Conservation (phyloP, 441 rosid genomes). For the Pelargonium cotyledonis region DNA sequence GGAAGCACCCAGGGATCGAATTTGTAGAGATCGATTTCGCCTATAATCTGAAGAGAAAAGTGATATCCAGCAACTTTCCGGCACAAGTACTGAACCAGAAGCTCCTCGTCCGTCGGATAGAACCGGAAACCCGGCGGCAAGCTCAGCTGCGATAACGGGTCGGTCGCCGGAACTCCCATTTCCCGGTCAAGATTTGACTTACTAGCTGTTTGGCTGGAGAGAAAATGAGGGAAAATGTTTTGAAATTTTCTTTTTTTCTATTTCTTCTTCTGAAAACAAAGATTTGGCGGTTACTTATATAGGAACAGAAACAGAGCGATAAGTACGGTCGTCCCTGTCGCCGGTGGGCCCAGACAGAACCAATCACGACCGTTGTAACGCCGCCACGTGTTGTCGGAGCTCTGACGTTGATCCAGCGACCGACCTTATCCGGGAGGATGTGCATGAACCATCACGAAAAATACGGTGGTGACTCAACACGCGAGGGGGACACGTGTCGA, state of each 20-base stretch:
- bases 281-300: slow-evolving; percentile 19
- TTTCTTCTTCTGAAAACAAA: not conserved
- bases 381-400: slow-evolving; percentile 47
- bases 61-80: slow-evolving; percentile 71
- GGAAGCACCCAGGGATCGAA: slow-evolving; percentile 87
- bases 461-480: slow-evolving; percentile 24
- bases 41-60: slow-evolving; percentile 63
- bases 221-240: not conserved
- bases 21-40: slow-evolving; percentile 85
- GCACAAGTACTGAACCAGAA: slow-evolving; percentile 76
- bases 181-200: no score
- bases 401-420: no score
- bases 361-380: not conserved
- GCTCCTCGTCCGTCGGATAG: slow-evolving; percentile 94
- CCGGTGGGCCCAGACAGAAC: not conserved
- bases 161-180: slow-evolving; percentile 64
- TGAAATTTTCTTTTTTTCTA: not conserved
- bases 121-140: slow-evolving; percentile 97
- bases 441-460: not conserved
- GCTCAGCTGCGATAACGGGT: slow-evolving; percentile 69
- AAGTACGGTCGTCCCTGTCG: slow-evolving; percentile 63
- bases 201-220: not conserved
- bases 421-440: slow-evolving; percentile 32
- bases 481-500: slow-evolving; percentile 31
- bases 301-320: slow-evolving; percentile 28